phyloP scores from a whole-genome alignment of 331 rosid species.

The Prunus yedoensis region DNA sequence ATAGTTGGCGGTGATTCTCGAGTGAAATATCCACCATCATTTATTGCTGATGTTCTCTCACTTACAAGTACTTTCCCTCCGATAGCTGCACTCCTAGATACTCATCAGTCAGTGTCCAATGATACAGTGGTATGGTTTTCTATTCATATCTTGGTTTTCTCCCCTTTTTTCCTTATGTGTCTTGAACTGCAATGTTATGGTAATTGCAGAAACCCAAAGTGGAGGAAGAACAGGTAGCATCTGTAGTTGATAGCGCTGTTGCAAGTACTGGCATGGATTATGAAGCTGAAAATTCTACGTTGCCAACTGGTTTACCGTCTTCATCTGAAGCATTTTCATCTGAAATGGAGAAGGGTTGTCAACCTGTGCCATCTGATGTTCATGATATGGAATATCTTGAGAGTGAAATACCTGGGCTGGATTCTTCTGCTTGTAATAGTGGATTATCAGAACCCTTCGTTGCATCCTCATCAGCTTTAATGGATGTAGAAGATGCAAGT shows the following conservation, averaged over 20 bases:
- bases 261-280: slow-evolving; percentile 42
- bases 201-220: slow-evolving; percentile 55
- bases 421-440: slow-evolving; percentile 61
- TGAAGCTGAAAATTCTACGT: slow-evolving; percentile 46
- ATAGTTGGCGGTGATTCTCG: slow-evolving; percentile 73
- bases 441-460: slow-evolving; percentile 49
- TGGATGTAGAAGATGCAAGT: slow-evolving; percentile 66
- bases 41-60: slow-evolving; percentile 79
- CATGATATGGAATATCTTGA: slow-evolving; percentile 62
- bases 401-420: slow-evolving; percentile 92
- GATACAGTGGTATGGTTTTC: slow-evolving; percentile 44
- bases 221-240: slow-evolving; percentile 46
- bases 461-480: slow-evolving; percentile 57
- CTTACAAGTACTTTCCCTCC: slow-evolving; percentile 83
- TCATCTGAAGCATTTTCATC: slow-evolving; percentile 53
- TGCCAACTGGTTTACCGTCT: slow-evolving; percentile 47
- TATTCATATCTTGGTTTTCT: slow-evolving; percentile 21
- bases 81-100: slow-evolving; percentile 62
- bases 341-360: slow-evolving; percentile 44
- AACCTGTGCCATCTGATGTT: slow-evolving; percentile 42
- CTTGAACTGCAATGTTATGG: slow-evolving; percentile 11
- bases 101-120: slow-evolving; percentile 46
- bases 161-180: neutral
- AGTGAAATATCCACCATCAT: slow-evolving; percentile 88
- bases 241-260: slow-evolving; percentile 42